Evolutionary conservation across 2,329 filamentous ascomycete species (phyloP), one percentile per base, ranked within the genome.

Genomic region (Biscogniauxia marginata): DNA sequence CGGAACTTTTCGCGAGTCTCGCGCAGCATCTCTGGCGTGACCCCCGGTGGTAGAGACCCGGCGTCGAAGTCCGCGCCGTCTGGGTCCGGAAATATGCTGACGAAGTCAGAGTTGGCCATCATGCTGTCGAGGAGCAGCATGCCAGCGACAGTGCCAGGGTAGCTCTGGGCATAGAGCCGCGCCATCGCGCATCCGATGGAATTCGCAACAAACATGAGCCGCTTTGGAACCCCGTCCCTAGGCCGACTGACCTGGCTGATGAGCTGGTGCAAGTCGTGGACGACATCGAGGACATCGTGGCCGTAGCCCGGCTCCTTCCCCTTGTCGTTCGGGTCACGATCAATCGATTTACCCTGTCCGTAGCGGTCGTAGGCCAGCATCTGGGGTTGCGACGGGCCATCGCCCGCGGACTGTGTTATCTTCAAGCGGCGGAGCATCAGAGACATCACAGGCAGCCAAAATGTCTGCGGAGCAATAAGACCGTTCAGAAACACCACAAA

Each of bases 291-390:
- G 6, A 73, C 69, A 59, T 82, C 79, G 59, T 84, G 82, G 5
- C 75, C 78, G 54, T 82, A 73, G 13, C 76, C 79, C 54, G 81
- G 70, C 44, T 74, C 74, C 3, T 64, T 57, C 0, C 73, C 60
- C 22, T 62, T 76, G 49, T 84, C 80, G 3, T 69, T 66, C n/a
- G 81, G 79, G 49, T 77, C 74, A 65, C 77, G 62, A 71, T 77
- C 69, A 49, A 54, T 52, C 52, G 68, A 72, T 19, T 70, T 68
- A 8, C 82, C 82, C 66, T 85, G 83, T 7, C 83, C 82, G 61
- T 78, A 84, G 45, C 83, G 80, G 67, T 85, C 83, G 59, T 85
- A 85, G 46, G 77, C 77, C 3, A 85, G 71, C 18, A 84, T 66
- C 46, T 65, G 61, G n/a, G 63, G 63, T n/a, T 47, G 13, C 72